Evolutionary conservation across 2,329 filamentous ascomycete genomes (phyloP).

Genomic region (Colletotrichum abscissum): DNA sequence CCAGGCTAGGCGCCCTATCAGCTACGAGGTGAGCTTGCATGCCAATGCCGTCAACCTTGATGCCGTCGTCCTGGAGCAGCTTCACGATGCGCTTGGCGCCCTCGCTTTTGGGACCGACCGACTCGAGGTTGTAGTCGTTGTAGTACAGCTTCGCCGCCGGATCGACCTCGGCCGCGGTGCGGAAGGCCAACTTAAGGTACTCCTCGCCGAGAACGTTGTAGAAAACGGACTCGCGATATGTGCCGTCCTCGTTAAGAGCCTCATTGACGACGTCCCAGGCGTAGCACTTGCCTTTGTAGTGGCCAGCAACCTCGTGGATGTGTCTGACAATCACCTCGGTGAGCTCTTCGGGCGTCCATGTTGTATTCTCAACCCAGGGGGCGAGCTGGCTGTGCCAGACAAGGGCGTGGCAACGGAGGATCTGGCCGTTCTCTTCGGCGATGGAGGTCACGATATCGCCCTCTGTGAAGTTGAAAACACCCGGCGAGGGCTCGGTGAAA

Average conservation of each 20-base stretch:
- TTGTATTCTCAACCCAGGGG: conserved; percentile 40
- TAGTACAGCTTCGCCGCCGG: conserved; percentile 67
- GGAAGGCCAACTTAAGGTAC: conserved; percentile 69
- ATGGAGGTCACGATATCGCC: conserved; percentile 62
- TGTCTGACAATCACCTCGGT: conserved; percentile 63
- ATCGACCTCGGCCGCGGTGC: conserved; percentile 64
- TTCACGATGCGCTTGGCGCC: conserved; percentile 57
- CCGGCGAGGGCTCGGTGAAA: conserved; percentile 67
- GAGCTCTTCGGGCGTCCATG: conserved; percentile 70
- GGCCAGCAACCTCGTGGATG: conserved; percentile 66
- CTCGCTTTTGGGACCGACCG: conserved; percentile 57
- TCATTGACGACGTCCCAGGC: conserved; percentile 77
- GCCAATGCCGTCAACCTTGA: conserved; percentile 72
- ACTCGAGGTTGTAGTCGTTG: conserved; percentile 72
- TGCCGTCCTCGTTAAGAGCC: conserved; percentile 67
- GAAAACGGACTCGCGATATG: conserved; percentile 64
- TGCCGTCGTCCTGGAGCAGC: conserved; percentile 57
- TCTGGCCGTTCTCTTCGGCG: conserved; percentile 53
- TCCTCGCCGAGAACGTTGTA: conserved; percentile 64
- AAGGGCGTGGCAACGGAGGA: conserved; percentile 69
- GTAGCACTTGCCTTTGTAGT: conserved; percentile 71
- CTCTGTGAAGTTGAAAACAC: conserved; percentile 70
- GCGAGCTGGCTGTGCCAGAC: conserved; percentile 61
- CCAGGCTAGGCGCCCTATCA: conserved; percentile 55
- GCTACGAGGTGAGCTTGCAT: conserved; percentile 71